A percentile compares a stretch with the other conserved stretches of the same genome.
phyloP scores from a whole-genome alignment of 2,329 filamentous ascomycete species.

The Epichloe hybrida region DNA sequence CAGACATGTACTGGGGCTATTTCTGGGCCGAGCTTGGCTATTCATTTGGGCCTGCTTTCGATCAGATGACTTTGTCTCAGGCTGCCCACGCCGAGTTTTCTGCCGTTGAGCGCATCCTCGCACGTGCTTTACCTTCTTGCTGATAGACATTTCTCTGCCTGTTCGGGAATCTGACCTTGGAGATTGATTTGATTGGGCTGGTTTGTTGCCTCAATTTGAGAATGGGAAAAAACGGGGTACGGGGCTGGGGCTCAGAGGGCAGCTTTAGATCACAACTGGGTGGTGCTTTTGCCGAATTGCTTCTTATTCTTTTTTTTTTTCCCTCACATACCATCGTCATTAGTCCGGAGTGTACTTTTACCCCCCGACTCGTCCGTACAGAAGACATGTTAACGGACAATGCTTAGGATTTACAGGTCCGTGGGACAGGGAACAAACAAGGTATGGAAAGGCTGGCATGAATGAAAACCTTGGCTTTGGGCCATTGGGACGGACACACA shows the following conservation, averaged over 20 bases:
- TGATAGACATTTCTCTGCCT: not conserved
- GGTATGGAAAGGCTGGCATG: not conserved
- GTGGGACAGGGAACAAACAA: not conserved
- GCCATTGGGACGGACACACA: not conserved
- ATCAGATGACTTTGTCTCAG: slow-evolving; percentile 33
- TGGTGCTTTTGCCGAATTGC: not conserved
- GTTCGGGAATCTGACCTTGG: not conserved
- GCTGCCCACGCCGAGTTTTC: slow-evolving; percentile 32
- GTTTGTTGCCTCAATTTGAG: not conserved
- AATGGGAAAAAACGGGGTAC: not conserved
- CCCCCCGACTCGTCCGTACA: not conserved
- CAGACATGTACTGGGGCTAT: slow-evolving; percentile 37
- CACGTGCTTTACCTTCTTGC: slow-evolving; percentile 21
- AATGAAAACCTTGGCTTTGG: not conserved
- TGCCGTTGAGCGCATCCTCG: slow-evolving; percentile 35
- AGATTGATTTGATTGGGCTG: not conserved
- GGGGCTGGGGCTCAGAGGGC: not conserved
- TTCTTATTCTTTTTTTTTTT: not conserved
- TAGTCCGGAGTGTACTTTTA: not conserved
- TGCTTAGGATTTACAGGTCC: not conserved
- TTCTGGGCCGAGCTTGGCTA: slow-evolving; percentile 35
- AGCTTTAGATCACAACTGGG: not conserved
- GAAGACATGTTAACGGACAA: not conserved
- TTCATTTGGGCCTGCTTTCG: slow-evolving; percentile 27
- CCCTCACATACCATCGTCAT: not conserved